phyloP scores from a whole-genome alignment of 2,329 filamentous ascomycete genomes.

The Colletotrichum siamense region DNA sequence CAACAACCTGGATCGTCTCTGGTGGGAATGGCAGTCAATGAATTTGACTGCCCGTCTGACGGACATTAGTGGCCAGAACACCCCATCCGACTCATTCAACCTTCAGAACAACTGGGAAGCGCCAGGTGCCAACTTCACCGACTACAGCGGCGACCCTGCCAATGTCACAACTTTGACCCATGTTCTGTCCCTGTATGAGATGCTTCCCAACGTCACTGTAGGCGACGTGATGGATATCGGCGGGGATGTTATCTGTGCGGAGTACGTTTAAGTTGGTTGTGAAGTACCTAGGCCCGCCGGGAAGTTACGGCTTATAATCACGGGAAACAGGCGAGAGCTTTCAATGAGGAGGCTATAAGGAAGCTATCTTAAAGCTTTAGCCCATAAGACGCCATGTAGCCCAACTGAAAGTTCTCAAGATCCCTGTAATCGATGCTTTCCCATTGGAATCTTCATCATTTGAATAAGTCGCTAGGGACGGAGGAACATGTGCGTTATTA shows the following conservation, averaged over 20 bases:
- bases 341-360: neutral
- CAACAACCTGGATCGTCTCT: neutral
- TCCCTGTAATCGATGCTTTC: no score
- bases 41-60: neutral
- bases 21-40: neutral
- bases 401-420: no score
- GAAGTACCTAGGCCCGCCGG: neutral
- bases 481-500: no score
- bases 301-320: neutral
- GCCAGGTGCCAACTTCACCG: neutral
- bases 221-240: conserved; percentile 32
- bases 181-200: conserved; percentile 28
- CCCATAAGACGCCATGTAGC: no score
- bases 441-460: no score
- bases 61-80: neutral
- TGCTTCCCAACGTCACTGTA: conserved; percentile 25
- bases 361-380: no score
- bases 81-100: neutral
- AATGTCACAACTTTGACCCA: conserved; percentile 27
- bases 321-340: neutral
- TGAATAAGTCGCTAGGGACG: no score
- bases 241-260: conserved; percentile 25
- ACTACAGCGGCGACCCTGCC: conserved; percentile 21
- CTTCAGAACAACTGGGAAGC: neutral
- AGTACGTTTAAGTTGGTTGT: conserved; percentile 22